Conservation (phyloP, 108 stramenopile genomes). For the Skeletonema marinoi region DNA sequence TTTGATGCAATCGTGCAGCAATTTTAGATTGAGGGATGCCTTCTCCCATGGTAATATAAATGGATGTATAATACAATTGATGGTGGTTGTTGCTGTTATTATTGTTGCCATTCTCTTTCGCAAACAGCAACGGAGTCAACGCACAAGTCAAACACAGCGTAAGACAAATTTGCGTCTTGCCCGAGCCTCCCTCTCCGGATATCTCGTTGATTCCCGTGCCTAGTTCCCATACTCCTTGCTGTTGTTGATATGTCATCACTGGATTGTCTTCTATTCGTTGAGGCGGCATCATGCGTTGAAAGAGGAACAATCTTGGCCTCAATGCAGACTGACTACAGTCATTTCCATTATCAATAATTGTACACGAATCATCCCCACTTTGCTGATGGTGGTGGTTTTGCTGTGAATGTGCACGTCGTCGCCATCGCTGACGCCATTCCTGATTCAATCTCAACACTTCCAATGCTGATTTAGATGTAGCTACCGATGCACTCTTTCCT, state of each 20-base stretch:
- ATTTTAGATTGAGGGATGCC: slow-evolving; percentile 21
- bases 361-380: neutral
- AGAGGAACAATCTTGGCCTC: slow-evolving; percentile 17
- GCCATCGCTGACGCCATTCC: slow-evolving; percentile 17
- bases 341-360: neutral
- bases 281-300: neutral
- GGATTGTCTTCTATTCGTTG: neutral
- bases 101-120: neutral
- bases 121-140: slow-evolving; percentile 8
- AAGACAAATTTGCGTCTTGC: slow-evolving; percentile 75
- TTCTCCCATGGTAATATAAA: slow-evolving; percentile 65
- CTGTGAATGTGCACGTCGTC: neutral
- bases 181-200: slow-evolving; percentile 71
- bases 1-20: slow-evolving; percentile 47
- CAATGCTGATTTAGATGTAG: neutral
- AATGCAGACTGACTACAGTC: neutral
- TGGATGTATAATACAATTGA: slow-evolving; percentile 36
- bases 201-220: slow-evolving; percentile 59
- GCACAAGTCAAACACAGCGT: slow-evolving; percentile 53
- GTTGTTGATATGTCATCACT: neutral
- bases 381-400: neutral
- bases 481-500: neutral
- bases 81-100: slow-evolving; percentile 5
- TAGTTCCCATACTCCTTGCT: slow-evolving; percentile 37
- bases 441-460: slow-evolving; percentile 1